A percentile compares a stretch with the other conserved stretches of the same genome.
Evolutionary conservation across 2,329 filamentous ascomycete species (phyloP).

Genomic region (Neocucurbitaria cava): DNA sequence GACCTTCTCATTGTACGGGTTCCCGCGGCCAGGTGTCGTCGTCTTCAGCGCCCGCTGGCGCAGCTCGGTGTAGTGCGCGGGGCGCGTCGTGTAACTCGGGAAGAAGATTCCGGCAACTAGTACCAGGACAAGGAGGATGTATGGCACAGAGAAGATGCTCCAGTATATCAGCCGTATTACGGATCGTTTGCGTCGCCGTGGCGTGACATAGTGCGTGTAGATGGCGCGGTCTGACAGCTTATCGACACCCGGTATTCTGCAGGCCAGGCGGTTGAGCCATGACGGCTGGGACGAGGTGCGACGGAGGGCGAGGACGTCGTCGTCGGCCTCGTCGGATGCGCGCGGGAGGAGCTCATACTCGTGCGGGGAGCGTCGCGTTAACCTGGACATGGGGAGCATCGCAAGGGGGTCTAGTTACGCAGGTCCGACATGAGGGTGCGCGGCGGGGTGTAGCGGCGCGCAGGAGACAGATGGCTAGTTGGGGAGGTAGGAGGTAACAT

Average conservation of each 20-base stretch:
- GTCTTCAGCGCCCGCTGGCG: constrained; percentile 41
- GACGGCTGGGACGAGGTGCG: constrained; percentile 22
- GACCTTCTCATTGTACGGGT: constrained; percentile 68
- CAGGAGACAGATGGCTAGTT: not conserved
- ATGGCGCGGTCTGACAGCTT: constrained; percentile 37
- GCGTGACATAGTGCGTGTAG: constrained; percentile 43
- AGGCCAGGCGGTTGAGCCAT: constrained; percentile 32
- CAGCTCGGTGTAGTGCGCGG: constrained; percentile 59
- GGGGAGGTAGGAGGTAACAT: not conserved
- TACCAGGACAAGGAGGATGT: constrained; percentile 45
- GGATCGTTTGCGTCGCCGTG: constrained; percentile 41
- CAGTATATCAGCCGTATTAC: constrained; percentile 41
- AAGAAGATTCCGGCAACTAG: constrained; percentile 57
- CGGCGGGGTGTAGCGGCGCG: not conserved
- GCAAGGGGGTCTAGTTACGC: not conserved
- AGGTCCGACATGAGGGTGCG: not conserved
- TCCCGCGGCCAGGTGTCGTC: constrained; percentile 52
- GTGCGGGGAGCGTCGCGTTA: constrained; percentile 28
- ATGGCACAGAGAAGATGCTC: constrained; percentile 40
- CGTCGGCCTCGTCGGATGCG: constrained; percentile 34
- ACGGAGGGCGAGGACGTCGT: constrained; percentile 20
- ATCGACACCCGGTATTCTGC: constrained; percentile 28
- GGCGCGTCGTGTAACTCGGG: constrained; percentile 64
- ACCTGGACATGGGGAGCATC: constrained; percentile 21
- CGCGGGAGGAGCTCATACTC: constrained; percentile 45